Percentiles rank a stretch among this genome's conserved stretches.
phyloP scores from a whole-genome alignment of 495 filamentous ascomycete species.

The Hypoxylon rickii region DNA sequence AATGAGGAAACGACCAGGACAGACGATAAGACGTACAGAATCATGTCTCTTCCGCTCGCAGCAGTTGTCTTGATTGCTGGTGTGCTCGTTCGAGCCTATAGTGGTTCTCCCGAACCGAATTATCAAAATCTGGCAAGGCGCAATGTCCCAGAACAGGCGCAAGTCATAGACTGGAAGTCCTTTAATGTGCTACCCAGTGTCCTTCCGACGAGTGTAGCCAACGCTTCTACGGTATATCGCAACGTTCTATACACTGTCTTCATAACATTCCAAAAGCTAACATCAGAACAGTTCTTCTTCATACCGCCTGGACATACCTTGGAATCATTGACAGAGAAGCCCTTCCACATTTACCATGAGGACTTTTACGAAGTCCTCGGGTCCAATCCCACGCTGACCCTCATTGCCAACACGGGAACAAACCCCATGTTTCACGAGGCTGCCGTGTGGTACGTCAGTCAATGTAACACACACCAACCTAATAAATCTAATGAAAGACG shows the following conservation, averaged over 20 bases:
- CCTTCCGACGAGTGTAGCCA: conserved; percentile 32
- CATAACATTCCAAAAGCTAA: not conserved
- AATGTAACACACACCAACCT: not conserved
- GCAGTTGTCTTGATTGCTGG: too few relatives aligned
- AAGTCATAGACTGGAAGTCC: conserved; percentile 49
- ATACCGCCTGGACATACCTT: conserved; percentile 41
- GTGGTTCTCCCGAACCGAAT: not conserved
- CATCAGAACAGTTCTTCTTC: conserved; percentile 35
- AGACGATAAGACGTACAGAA: conserved; percentile 10
- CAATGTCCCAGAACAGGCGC: conserved; percentile 46
- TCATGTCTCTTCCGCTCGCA: conserved; percentile 18
- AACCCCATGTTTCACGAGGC: conserved; percentile 59
- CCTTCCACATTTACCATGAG: conserved; percentile 53
- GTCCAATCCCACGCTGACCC: conserved; percentile 48
- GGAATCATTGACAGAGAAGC: conserved; percentile 39
- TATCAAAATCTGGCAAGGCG: conserved; percentile 11
- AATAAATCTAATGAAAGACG: not conserved
- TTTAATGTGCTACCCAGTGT: conserved; percentile 45
- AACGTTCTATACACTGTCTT: not conserved
- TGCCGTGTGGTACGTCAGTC: conserved; percentile 49
- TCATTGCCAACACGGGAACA: conserved; percentile 43
- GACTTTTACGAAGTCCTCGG: conserved; percentile 52
- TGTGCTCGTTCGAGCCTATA: conserved; percentile 10
- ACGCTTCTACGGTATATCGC: conserved; percentile 32
- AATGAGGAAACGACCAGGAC: not conserved